Evolutionary conservation across 805 yeast species (phyloP).

Genomic region (Candida namnaoensis): DNA sequence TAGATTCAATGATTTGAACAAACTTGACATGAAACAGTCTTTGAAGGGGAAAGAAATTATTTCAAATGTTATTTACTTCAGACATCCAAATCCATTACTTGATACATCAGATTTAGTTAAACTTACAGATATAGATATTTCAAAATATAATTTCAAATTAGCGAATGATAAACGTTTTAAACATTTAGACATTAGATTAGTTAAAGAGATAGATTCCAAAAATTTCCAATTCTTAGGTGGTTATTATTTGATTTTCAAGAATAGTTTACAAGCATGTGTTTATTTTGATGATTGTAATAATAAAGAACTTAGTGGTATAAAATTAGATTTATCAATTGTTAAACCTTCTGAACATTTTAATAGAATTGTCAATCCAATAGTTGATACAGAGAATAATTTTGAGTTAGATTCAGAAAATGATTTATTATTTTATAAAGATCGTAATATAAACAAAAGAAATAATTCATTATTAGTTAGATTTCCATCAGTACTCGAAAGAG

Average conservation of each 20-base stretch:
- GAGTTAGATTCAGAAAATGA: not conserved
- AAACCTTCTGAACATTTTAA: constrained; percentile 10
- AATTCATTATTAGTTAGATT: not conserved
- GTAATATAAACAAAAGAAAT: too few relatives aligned
- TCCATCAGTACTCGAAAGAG: not conserved
- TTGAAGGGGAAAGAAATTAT: not conserved
- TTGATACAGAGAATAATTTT: not conserved
- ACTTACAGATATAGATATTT: constrained; percentile 21
- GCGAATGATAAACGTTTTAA: constrained; percentile 9
- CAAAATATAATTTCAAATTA: constrained; percentile 22
- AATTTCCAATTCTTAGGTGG: constrained; percentile 35
- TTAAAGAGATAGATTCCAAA: constrained; percentile 38
- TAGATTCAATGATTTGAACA: too few relatives aligned
- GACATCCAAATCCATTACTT: constrained; percentile 29
- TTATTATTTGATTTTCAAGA: constrained; percentile 45
- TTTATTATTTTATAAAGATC: too few relatives aligned
- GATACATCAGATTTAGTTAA: constrained; percentile 29
- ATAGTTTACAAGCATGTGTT: constrained; percentile 37
- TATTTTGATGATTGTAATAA: constrained; percentile 42
- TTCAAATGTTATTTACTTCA: constrained; percentile 28
- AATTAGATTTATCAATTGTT: constrained; percentile 36
- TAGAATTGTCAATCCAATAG: not conserved
- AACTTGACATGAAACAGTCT: too few relatives aligned
- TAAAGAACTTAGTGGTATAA: constrained; percentile 41
- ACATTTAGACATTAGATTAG: not conserved